Evolutionary conservation across 2,329 filamentous ascomycete species (phyloP), one percentile per base, ranked within the genome.

Genomic region (Escovopsis sp.): DNA sequence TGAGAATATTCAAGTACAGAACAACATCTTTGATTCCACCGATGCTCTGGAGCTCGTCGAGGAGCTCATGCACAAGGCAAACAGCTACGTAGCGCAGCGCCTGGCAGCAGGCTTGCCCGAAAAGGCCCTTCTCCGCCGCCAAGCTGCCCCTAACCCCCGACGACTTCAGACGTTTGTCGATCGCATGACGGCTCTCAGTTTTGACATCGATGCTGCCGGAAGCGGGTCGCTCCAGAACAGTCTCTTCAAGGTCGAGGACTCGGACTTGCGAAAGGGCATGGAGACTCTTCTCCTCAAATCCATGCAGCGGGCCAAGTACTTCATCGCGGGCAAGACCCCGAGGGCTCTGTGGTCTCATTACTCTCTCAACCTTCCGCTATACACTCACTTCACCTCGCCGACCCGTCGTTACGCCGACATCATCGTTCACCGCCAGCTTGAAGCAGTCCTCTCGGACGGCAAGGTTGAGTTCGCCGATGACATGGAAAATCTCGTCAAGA

Each of bases 371-470:
- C 67, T 94, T 42, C 87, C 89, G 1, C 65, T 94, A 11, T 98
- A 95, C 70, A 96, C 91, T 52, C 91, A 98, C 61, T 96, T 96
- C 65, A 96, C 89, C 32, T 89, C 86, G 60, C 91, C 91, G 2
- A 93, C 86, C 15, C 82, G 91, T 42, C 86, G 91, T 46, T 98
- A 96, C 60, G 84, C 88, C 20, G 91, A 98, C 58, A 81, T 98
- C 46, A 71, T 96, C 52, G 91, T 95, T 30, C 91, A 98, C 62
- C 87, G 91, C 43, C 91, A 98, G 63, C 72, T 98, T 24, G 88
- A 96, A 57, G 74, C 84, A 45, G 78, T 86, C 39, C 72, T 98
- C 32, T 91, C 86, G 1, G 76, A 86, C 42, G 84, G 84, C 48
- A 74, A 80, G 47, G 72, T 84, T 38, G 87, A 95, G 54, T 95